Evolutionary conservation across 192 early-diverging fungal genomes (phyloP), one percentile per base, ranked within the genome.

Genomic region (Coemansia sp.): DNA sequence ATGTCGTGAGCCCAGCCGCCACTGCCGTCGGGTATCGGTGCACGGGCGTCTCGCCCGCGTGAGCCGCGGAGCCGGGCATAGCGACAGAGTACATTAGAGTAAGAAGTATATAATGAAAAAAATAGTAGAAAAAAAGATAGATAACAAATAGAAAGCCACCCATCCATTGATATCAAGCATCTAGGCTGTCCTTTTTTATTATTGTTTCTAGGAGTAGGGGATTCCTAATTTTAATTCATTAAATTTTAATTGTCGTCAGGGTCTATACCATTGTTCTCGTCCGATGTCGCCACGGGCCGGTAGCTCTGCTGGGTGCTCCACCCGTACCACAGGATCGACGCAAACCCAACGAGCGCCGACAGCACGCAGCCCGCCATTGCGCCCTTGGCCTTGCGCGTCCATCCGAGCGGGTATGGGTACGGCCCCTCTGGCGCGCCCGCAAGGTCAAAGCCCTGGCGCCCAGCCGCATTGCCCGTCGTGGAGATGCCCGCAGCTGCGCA

Each of bases 321-420:
- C 1, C 79, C 79, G 11, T 91, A 94, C 92, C 92, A 96, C 49
- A 92, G 42, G 40, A 96, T 90, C 6, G 91, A 85, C 14, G 63
- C 82, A 53, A 93, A 84, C 63, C 94, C 94, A 53, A 94, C 42
- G 7, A 96, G 49, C 31, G 92, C 93, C 22, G 87, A 69, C 19
- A 96, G 61, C 43, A 92, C 84, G 66, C 87, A 89, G 10, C 83
- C 89, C 24, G 87, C 89, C 68, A 96, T 71, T 1, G 90, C 89
- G 39, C 85, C 89, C 69, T 86, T 89, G 2, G 90, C 94, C 76
- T 86, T 89, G 22, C 65, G 62, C 9, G 87, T 87, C 77, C 93
- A 90, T 19, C 73, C 84, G 15, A 81, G 83, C 45, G 68, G 71
- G 15, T 91, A 83, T n/a, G 79, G 62, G 36, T 76, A 60, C 5